Evolutionary conservation across 228 moss, liverwort and hornwort species (phyloP).

Genomic region (Sphagnum fallax): DNA sequence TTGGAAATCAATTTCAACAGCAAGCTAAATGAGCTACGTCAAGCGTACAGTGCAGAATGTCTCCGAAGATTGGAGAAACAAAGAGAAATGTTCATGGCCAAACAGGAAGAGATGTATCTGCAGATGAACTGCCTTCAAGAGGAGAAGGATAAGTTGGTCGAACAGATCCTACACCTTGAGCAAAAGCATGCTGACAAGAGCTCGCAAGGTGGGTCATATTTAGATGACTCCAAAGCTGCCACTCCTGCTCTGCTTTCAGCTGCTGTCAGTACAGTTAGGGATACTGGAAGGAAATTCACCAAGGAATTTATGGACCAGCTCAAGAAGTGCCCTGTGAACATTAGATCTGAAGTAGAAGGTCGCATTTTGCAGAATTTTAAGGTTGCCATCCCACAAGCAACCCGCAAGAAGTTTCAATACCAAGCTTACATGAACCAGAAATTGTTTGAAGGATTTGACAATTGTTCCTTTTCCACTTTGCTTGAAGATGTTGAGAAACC

Average conservation of each 20-base stretch:
- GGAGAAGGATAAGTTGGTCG: slow-evolving; percentile 1
- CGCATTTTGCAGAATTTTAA: neutral
- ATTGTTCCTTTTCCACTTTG: neutral
- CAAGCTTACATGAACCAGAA: slow-evolving; percentile 13
- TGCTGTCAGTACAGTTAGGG: slow-evolving; percentile 20
- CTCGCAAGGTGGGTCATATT: slow-evolving; percentile 16
- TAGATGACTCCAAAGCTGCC: slow-evolving; percentile 24
- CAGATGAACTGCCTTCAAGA: neutral
- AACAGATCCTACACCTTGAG: slow-evolving; percentile 11
- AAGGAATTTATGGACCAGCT: slow-evolving; percentile 9
- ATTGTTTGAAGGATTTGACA: slow-evolving; percentile 1
- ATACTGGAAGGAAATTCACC: slow-evolving; percentile 16
- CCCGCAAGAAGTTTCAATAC: slow-evolving; percentile 16
- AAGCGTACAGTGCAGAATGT: no score
- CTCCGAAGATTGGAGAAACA: no score
- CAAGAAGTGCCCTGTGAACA: neutral
- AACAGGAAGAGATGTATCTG: no score
- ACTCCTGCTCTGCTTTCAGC: slow-evolving; percentile 21
- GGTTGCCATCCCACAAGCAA: slow-evolving; percentile 9
- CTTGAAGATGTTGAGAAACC: neutral
- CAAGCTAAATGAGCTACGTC: no score
- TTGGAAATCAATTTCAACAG: no score
- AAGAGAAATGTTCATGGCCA: no score
- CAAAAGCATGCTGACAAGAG: slow-evolving; percentile 10
- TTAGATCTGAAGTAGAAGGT: neutral